A percentile compares a stretch with the other conserved stretches of the same genome.
Conservation (phyloP, 306 rosid genomes). For the Delonix regia region DNA sequence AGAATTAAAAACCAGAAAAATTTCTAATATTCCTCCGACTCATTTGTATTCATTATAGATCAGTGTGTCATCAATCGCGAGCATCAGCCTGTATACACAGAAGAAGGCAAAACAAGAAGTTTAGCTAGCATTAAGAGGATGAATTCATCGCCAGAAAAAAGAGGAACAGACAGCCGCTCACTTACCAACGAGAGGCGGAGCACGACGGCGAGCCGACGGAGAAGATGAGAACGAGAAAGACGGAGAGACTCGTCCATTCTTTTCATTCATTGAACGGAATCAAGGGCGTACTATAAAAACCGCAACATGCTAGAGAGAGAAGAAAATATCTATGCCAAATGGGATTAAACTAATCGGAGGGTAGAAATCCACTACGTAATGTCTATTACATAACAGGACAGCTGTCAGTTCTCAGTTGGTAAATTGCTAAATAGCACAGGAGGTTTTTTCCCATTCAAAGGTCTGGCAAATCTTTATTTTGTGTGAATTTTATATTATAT, state of each 20-base stretch:
- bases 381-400: neutral
- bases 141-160: neutral
- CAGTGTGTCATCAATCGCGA: neutral
- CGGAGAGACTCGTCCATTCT: neutral
- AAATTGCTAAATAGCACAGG: neutral
- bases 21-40: neutral
- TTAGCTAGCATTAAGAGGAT: neutral
- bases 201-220: slow-evolving; percentile 25
- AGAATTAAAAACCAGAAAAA: neutral
- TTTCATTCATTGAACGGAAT: neutral
- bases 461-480: too few relatives aligned
- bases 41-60: neutral
- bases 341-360: slow-evolving; percentile 9
- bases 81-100: neutral
- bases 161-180: neutral
- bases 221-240: slow-evolving; percentile 19
- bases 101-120: neutral
- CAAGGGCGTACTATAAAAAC: slow-evolving; percentile 7
- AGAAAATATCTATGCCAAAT: slow-evolving; percentile 44
- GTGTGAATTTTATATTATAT: too few relatives aligned
- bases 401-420: neutral
- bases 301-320: slow-evolving; percentile 44
- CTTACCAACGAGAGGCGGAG: neutral
- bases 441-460: too few relatives aligned
- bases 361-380: neutral